phyloP scores from a whole-genome alignment of 1,139 yeast species.

The Saccharomyces hybrid region DNA sequence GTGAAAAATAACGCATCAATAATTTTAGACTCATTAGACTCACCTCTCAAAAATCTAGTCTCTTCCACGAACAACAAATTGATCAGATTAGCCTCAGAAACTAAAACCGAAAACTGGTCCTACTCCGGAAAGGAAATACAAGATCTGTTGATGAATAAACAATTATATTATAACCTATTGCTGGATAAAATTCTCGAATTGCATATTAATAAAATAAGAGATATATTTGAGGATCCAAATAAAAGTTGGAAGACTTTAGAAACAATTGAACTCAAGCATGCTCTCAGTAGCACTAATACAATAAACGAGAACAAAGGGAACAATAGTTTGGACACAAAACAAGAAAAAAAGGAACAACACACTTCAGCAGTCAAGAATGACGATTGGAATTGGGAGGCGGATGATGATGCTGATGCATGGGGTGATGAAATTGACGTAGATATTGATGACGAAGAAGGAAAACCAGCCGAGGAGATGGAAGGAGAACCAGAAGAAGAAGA shows the following conservation, averaged over 20 bases:
- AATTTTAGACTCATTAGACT: constrained; percentile 13
- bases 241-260: constrained; percentile 8
- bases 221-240: constrained; percentile 9
- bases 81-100: constrained; percentile 8
- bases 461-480: neutral
- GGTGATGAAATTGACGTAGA: constrained; percentile 21
- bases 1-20: constrained; percentile 19
- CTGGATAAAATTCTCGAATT: constrained; percentile 22
- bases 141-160: constrained; percentile 18
- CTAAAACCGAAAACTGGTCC: constrained; percentile 9
- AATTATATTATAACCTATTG: constrained; percentile 18
- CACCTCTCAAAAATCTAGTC: constrained; percentile 8
- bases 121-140: constrained; percentile 17
- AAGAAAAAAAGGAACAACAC: neutral
- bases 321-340: constrained; percentile 4
- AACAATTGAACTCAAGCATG: neutral
- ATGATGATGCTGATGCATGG: constrained; percentile 16
- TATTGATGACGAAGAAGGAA: constrained; percentile 11
- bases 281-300: neutral
- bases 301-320: neutral
- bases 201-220: constrained; percentile 14
- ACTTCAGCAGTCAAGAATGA: constrained; percentile 4
- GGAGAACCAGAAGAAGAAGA: constrained; percentile 3
- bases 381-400: constrained; percentile 22
- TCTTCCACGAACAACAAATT: constrained; percentile 11